These are phyloP conservation scores for Acacia crassicarpa DNA, from an alignment of 306 rosid genomes.

Conservation along the genomic window DNA sequence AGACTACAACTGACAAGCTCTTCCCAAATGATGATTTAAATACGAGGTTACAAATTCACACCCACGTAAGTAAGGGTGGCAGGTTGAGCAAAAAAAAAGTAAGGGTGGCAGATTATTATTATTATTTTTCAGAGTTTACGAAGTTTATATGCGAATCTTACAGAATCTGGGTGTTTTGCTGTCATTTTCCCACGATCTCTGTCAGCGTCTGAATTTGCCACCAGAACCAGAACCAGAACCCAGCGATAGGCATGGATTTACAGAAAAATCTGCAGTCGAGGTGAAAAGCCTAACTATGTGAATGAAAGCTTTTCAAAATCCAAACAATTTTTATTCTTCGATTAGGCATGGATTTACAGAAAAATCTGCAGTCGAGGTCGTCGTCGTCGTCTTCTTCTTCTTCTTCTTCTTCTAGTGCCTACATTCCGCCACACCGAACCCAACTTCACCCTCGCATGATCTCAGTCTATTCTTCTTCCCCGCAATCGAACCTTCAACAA, in stretches of 20 bases:
- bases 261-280: too few relatives aligned
- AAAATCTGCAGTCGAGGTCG: neutral
- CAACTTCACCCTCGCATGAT: conserved; percentile 54
- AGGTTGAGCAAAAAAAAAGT: too few relatives aligned
- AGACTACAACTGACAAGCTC: too few relatives aligned
- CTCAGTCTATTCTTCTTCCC: conserved; percentile 23
- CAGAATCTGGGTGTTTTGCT: neutral
- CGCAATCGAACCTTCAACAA: neutral
- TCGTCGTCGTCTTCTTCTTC: neutral
- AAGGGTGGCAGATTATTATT: too few relatives aligned
- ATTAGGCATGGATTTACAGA: conserved; percentile 23
- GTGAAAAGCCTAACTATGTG: neutral
- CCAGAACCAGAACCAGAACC: neutral
- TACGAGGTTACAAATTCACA: too few relatives aligned
- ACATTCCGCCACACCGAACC: conserved; percentile 48
- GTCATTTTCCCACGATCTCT: neutral
- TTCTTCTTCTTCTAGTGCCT: neutral
- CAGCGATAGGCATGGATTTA: too few relatives aligned
- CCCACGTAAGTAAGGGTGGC: too few relatives aligned
- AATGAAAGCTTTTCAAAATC: neutral
- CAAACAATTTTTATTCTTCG: neutral
- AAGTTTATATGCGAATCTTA: neutral
- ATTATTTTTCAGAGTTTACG: too few relatives aligned
- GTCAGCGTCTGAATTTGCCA: neutral
- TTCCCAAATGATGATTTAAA: too few relatives aligned